Conservation (phyloP, 2,329 filamentous ascomycete genomes). For the Fusarium goolgardi region DNA sequence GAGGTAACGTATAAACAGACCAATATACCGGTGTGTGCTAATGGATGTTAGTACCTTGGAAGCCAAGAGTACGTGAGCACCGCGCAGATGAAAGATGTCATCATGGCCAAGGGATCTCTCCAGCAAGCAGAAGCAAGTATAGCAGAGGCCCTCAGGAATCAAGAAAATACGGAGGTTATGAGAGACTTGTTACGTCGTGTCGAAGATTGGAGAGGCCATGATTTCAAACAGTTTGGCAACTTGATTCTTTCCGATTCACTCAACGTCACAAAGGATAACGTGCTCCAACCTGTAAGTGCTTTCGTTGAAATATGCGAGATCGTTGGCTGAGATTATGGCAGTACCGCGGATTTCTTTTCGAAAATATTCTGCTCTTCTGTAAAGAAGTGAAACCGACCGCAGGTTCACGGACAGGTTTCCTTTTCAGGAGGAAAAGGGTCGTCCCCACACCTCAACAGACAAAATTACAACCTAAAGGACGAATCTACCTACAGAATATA, state of each 20-base stretch:
- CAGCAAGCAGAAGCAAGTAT: background rate
- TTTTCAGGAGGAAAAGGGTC: fast-evolving
- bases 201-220: background rate
- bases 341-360: background rate
- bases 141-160: background rate
- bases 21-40: background rate
- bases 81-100: background rate
- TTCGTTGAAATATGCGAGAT: fast-evolving
- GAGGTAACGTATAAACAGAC: background rate
- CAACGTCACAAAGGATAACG: background rate
- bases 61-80: background rate
- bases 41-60: background rate
- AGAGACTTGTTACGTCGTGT: background rate
- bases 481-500: background rate
- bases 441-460: background rate
- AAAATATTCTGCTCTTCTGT: background rate
- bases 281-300: background rate
- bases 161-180: background rate
- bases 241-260: background rate
- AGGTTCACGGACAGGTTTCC: fast-evolving
- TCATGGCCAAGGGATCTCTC: background rate
- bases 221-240: background rate
- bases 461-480: fast-evolving
- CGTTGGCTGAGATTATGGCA: background rate
- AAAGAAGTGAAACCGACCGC: background rate